Conservation (phyloP, 2,329 filamentous ascomycete species). For the Xylariaceae sp. region DNA sequence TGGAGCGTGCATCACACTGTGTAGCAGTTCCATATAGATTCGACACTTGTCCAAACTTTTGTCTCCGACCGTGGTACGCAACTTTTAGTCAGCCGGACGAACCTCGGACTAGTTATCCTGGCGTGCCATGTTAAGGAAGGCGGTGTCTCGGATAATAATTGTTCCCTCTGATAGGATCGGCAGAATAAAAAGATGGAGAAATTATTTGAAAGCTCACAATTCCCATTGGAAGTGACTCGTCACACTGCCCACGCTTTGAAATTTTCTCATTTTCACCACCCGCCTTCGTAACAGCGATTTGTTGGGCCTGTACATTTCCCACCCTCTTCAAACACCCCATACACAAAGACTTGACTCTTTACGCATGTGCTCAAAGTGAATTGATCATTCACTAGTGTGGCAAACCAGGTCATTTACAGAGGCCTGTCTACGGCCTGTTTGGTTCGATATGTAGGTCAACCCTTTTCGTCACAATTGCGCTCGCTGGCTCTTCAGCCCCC, state of each 20-base stretch:
- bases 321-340: no score
- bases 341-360: no score
- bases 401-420: not conserved
- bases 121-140: slow-evolving; percentile 17
- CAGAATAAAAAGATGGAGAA: slow-evolving; percentile 14
- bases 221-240: not conserved
- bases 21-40: not conserved
- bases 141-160: slow-evolving; percentile 24
- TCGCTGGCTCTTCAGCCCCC: not conserved
- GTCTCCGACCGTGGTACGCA: not conserved
- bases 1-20: not conserved
- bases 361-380: not conserved
- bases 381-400: not conserved
- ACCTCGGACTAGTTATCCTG: not conserved
- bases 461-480: not conserved
- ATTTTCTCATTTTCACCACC: not conserved
- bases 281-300: not conserved
- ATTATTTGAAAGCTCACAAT: not conserved
- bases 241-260: not conserved
- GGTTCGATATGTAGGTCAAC: not conserved
- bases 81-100: not conserved
- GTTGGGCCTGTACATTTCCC: not conserved
- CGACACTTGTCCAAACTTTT: no score
- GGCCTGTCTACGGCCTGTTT: not conserved
- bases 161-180: slow-evolving; percentile 13